Percentiles rank a stretch among this genome's conserved stretches.
Evolutionary conservation across 129 eudicot species (phyloP).

Genomic region (Centella asiatica): DNA sequence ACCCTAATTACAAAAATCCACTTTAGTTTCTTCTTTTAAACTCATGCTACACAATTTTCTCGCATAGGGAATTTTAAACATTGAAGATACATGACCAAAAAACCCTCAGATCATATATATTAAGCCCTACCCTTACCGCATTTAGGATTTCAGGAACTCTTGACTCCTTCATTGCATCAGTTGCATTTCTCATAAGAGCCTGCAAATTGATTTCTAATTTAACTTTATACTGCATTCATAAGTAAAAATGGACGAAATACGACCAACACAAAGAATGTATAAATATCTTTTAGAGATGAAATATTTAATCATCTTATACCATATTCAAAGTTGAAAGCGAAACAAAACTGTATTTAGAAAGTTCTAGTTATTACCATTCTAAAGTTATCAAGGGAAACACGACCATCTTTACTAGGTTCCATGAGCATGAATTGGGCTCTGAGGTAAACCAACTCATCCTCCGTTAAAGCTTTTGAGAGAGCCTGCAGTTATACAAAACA

Average conservation of each 20-base stretch:
- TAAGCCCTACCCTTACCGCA: slow-evolving; percentile 34
- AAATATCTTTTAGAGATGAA: slow-evolving; percentile 2
- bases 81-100: no score
- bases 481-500: slow-evolving; percentile 45
- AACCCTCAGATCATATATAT: no score
- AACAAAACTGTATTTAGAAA: not conserved
- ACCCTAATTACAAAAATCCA: no score
- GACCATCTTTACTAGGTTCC: slow-evolving; percentile 78
- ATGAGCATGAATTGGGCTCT: slow-evolving; percentile 69
- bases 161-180: slow-evolving; percentile 97
- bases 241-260: no score
- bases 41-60: no score
- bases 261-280: slow-evolving; percentile 11
- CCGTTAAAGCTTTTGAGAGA: slow-evolving; percentile 77
- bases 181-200: slow-evolving; percentile 82
- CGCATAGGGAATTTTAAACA: not conserved
- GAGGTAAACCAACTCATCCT: slow-evolving; percentile 63
- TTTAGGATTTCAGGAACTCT: slow-evolving; percentile 68
- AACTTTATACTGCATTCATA: no score
- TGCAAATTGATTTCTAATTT: no score
- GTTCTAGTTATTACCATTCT: slow-evolving; percentile 46
- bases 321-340: no score
- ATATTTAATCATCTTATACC: no score
- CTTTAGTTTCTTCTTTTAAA: no score
- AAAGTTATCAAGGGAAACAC: slow-evolving; percentile 74